Percentiles rank a stretch among this genome's conserved stretches.
phyloP scores from a whole-genome alignment of 768 basidiomycete genomes.

The Dioszegia hungarica region DNA sequence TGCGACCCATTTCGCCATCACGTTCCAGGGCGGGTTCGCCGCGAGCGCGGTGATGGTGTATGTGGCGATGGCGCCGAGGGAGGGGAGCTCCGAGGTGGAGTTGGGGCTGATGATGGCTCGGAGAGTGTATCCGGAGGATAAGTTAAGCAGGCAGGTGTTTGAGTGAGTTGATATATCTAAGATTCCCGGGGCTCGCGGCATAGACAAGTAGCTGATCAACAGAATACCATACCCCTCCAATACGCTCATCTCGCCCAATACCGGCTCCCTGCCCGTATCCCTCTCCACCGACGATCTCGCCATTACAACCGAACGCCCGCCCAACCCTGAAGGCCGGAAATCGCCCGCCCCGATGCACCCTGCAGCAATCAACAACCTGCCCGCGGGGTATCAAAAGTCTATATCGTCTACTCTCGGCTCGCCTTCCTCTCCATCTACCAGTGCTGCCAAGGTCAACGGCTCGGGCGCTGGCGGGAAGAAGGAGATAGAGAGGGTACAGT shows the following conservation, averaged over 20 bases:
- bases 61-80: constrained; percentile 22
- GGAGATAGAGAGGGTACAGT: not conserved
- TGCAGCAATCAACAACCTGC: not conserved
- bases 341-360: constrained; percentile 4
- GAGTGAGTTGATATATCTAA: constrained; percentile 18
- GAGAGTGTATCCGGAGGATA: constrained; percentile 44
- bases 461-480: not conserved
- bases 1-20: constrained; percentile 43
- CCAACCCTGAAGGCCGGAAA: constrained; percentile 9
- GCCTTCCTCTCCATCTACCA: not conserved
- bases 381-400: not conserved
- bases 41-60: constrained; percentile 31
- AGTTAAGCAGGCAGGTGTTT: constrained; percentile 41
- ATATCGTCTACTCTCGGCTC: not conserved
- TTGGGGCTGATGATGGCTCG: constrained; percentile 39
- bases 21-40: constrained; percentile 47
- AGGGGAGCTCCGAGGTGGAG: constrained; percentile 14
- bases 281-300: constrained; percentile 3
- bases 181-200: too few species aligned
- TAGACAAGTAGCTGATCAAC: too few species aligned
- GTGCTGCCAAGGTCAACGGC: not conserved
- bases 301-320: constrained; percentile 13
- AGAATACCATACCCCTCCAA: constrained; percentile 18
- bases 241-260: not conserved
- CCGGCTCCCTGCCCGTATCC: not conserved